These are phyloP conservation scores for Bidens hawaiensis DNA, from an alignment of 140 eudicot species.

Conservation along the genomic window DNA sequence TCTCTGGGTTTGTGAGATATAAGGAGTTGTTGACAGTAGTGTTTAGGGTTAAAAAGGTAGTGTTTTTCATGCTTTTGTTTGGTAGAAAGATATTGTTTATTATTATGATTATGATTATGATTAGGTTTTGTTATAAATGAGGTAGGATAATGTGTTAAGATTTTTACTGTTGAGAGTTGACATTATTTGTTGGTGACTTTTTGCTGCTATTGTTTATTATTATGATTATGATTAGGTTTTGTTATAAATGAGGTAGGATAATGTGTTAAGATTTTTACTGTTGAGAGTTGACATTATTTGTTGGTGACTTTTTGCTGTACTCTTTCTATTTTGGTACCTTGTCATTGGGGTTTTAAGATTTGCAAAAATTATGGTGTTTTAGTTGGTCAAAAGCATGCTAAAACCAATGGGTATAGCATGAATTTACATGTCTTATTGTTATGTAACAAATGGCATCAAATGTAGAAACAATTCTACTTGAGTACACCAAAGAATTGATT, in stretches of 20 bases:
- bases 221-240: too few relatives aligned
- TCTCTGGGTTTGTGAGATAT: conserved; percentile 19
- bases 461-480: too few relatives aligned
- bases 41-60: conserved; percentile 27
- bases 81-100: conserved; percentile 22
- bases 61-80: conserved; percentile 24
- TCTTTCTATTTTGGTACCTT: too few relatives aligned
- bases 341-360: too few relatives aligned
- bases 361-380: too few relatives aligned
- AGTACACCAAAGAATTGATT: too few relatives aligned
- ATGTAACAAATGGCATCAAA: too few relatives aligned
- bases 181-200: conserved; percentile 1
- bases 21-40: conserved; percentile 25
- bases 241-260: too few relatives aligned
- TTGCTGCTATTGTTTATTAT: too few relatives aligned
- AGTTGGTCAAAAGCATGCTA: too few relatives aligned
- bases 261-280: conserved; percentile 17
- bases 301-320: conserved; percentile 15
- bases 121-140: conserved; percentile 29
- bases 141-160: conserved; percentile 30
- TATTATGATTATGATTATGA: conserved; percentile 8
- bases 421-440: too few relatives aligned
- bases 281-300: conserved; percentile 3
- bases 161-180: conserved; percentile 13
- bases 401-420: too few relatives aligned